Base-by-base conservation (phyloP, 2,329 filamentous ascomycete genomes). In the Aspergillus hiratsukae region DNA sequence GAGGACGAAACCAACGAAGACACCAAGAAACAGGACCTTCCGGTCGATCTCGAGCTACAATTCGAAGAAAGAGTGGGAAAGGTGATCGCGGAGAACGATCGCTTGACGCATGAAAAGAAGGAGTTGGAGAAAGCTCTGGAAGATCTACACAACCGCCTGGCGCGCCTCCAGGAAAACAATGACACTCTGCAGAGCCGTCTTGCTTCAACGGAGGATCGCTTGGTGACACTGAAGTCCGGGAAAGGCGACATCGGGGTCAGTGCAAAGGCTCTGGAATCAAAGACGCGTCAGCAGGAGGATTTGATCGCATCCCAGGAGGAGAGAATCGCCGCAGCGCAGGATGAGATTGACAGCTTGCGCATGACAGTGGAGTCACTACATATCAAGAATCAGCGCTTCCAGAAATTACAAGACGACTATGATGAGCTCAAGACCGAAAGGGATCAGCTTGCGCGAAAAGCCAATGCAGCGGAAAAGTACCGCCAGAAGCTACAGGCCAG, bases 231-330 rank as follows among this genome's bases (percentile, higher is more conserved):
- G 77, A 74, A 76, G 54, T 77, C 76, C n/a, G 76, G 76, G 17
- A 75, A 77, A 53, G 75, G 73, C 9, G 75, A 76, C 48, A 56
- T 71, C 76, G 70, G 82, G 75, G 68, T 80, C 75, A 74, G 72
- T 59, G 70, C 69, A 52, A 76, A 72, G 61, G 72, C 71, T 1
- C 57, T 76, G 37, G 73, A 72, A 72, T 79, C 58, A 75, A 88
- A 63, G 78, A 86, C 74, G 4, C 70, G 73, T 35, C 75, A 90
- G 64, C 85, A 88, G 65, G 86, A 90, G 69, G 81, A 87, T 56
- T 78, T 90, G 51, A 91, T 92, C 66, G 84, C 85, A 41, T 82
- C 79, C 25, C 83, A 90, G 63, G 89, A 92, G 69, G 80, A 81
- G 21, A 83, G 89, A 63, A 74, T 87, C 10, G 83, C 88, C 55